A percentile compares a stretch with the other conserved stretches of the same genome.
phyloP scores from a whole-genome alignment of 352 stramenopile genomes.

The Pythium sp. region DNA sequence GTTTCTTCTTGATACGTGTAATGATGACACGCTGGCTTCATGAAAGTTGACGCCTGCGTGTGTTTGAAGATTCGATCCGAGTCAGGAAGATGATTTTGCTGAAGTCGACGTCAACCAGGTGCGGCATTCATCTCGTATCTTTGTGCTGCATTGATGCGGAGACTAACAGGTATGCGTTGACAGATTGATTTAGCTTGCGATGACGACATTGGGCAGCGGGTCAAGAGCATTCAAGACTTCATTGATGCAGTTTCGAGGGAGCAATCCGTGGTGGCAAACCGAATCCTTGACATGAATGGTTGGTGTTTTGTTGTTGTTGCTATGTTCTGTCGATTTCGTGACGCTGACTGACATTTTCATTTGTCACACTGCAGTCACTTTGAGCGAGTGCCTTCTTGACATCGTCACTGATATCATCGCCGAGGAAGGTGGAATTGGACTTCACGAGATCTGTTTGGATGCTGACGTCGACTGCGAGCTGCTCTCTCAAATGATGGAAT shows the following conservation, averaged over 20 bases:
- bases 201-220: constrained; percentile 5
- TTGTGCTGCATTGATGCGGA: background rate
- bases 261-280: background rate
- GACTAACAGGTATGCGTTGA: background rate
- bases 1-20: no score
- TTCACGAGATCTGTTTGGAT: constrained; percentile 12
- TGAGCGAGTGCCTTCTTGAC: constrained; percentile 22
- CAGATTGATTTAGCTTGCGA: constrained; percentile 10
- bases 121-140: background rate
- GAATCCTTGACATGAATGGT: constrained; percentile 19
- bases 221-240: constrained; percentile 18
- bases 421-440: constrained; percentile 19
- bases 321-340: background rate
- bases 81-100: constrained; percentile 7
- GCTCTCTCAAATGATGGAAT: constrained; percentile 13
- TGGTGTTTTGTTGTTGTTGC: background rate
- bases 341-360: background rate
- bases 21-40: no score
- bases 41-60: background rate
- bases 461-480: constrained; percentile 14
- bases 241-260: constrained; percentile 10
- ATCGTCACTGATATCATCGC: constrained; percentile 20
- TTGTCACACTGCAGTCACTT: constrained; percentile 5
- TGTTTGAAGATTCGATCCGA: constrained; percentile 13
- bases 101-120: constrained; percentile 13